Base-by-base conservation (phyloP, 148 eudicot species). In the Amaranthus palmeri region DNA sequence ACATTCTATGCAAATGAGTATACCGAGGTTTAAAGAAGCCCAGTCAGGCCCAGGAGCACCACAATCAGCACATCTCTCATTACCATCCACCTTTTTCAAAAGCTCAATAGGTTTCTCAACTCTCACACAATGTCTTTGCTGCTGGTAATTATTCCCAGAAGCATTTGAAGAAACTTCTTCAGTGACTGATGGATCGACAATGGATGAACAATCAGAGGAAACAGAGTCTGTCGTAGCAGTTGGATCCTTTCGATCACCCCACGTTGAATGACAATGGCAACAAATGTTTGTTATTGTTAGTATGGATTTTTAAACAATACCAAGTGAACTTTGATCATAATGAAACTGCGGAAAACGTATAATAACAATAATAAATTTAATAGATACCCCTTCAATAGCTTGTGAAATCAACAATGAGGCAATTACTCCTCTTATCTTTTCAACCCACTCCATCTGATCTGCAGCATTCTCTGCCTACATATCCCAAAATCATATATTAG, bases 11-110 rank as follows among this genome's bases (percentile, higher is more conserved):
- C 98, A 95, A 70, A 95, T 79, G 74, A 95, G 93, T 66, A 95
- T 80, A 5, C 98, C 98, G 40, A 95, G 97, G 83, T 95, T 95
- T 77, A 95, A 80, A 61, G 98, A 95, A 63, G 98, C 98, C 98
- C 98, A 95, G 68, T 95, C 98, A 17, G 98, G 98, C 71, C 85
- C 97, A 48, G 96, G 88, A 18, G 98, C 91, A 72, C 88, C 93
- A 82, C 98, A 95, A 85, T 95, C 98, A 18, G 98, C 98, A 81
- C 98, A 95, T 83, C 84, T 89, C 62, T 95, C 91, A 80, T 95
- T 95, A 66, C 98, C 98, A 48, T 81, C 79, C 54, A 95, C 81
- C 61, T 81, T 84, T 74, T 81, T 84, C 73, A 95, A 76, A 61
- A 85, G 76, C 55, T 88, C 88, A 71, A 93, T 83, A 44, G 97